A percentile compares a stretch with the other conserved stretches of the same genome.
Conservation (phyloP, 202 grass and related monocot species). For the Cymbopogon flexuosus region DNA sequence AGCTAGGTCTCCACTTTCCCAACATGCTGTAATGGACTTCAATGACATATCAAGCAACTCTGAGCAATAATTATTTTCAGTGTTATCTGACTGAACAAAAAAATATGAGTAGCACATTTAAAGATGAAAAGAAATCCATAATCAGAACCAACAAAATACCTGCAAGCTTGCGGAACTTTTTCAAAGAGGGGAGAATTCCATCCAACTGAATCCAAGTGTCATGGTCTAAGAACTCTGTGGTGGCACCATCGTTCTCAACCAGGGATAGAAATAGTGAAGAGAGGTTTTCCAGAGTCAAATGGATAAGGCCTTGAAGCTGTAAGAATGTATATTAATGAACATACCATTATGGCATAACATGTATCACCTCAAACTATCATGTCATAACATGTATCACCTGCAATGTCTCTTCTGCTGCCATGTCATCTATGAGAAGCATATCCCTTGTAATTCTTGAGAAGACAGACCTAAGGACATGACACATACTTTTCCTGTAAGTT, state of each 20-base stretch:
- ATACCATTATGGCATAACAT: not conserved
- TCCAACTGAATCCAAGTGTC: slow-evolving; percentile 54
- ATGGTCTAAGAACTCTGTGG: slow-evolving; percentile 42
- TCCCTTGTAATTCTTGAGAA: slow-evolving; percentile 88
- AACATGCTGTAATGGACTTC: slow-evolving; percentile 77
- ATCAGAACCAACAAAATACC: slow-evolving; percentile 42
- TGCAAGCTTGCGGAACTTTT: slow-evolving; percentile 82
- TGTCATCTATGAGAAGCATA: slow-evolving; percentile 92
- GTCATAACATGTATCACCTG: slow-evolving; percentile 51
- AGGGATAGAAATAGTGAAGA: slow-evolving; percentile 71
- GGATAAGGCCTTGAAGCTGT: slow-evolving; percentile 87
- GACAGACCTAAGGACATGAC: slow-evolving; percentile 58
- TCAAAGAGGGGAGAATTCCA: slow-evolving; percentile 58
- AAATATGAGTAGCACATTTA: not conserved
- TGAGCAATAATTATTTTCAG: slow-evolving; percentile 35
- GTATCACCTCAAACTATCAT: slow-evolving; percentile 11
- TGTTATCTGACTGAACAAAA: slow-evolving; percentile 12
- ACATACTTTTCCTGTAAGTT: slow-evolving; percentile 81
- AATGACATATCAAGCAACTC: slow-evolving; percentile 96
- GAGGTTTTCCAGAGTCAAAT: slow-evolving; percentile 89
- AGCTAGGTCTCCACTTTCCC: slow-evolving; percentile 77
- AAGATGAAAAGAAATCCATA: slow-evolving; percentile 17
- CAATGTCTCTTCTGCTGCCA: slow-evolving; percentile 92
- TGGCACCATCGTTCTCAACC: slow-evolving; percentile 40
- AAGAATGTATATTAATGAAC: slow-evolving; percentile 37